phyloP scores from a whole-genome alignment of 306 rosid species.

The Morella rubra region DNA sequence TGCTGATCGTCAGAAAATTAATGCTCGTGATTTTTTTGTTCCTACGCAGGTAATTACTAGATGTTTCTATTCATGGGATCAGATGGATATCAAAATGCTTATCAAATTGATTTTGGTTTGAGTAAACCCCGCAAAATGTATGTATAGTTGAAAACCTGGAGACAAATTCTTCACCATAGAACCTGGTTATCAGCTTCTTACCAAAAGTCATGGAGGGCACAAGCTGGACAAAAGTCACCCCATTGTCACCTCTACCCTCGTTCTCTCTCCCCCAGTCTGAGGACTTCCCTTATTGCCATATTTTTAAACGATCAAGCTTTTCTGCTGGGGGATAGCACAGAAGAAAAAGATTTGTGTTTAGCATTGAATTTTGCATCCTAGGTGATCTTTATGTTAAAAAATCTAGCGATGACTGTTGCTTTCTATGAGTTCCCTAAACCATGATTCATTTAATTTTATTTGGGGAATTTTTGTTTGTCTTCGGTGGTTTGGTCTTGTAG shows the following conservation, averaged over 20 bases:
- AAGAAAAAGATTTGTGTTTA: not conserved
- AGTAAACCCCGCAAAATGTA: not conserved
- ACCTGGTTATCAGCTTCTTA: not conserved
- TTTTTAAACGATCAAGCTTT: not conserved
- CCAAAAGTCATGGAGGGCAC: not conserved
- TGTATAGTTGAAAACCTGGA: not conserved
- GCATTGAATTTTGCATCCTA: not conserved
- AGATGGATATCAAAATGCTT: not conserved
- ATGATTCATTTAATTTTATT: not conserved
- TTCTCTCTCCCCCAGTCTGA: not conserved
- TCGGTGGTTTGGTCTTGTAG: not conserved
- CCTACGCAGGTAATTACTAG: slow-evolving; percentile 78
- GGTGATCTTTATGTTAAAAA: not conserved
- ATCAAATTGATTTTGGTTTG: not conserved
- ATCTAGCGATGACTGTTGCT: not conserved
- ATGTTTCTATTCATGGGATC: not conserved
- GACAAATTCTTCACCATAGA: not conserved
- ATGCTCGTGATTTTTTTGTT: slow-evolving; percentile 88
- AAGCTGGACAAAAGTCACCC: not conserved
- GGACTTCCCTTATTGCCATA: not conserved
- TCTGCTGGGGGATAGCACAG: not conserved
- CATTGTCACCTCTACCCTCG: not conserved
- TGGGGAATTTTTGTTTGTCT: not conserved
- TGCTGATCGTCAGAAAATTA: slow-evolving; percentile 46
- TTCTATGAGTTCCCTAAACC: not conserved